Percentiles rank a stretch among this genome's conserved stretches.
Conservation (phyloP, 1,139 yeast genomes). For the Entelexis sorbosivorans region DNA sequence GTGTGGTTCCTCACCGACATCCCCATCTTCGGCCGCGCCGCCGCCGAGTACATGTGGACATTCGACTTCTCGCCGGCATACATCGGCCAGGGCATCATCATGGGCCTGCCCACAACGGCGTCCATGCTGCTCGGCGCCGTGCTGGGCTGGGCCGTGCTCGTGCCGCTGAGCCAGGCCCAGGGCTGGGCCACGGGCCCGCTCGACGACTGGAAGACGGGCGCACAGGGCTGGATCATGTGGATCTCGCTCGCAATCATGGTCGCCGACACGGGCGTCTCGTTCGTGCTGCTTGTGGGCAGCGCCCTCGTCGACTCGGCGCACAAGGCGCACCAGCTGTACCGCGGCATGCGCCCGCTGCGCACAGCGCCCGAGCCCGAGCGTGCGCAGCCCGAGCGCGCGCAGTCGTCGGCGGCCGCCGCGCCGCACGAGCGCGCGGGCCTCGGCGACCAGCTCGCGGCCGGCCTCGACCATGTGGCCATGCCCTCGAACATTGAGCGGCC, state of each 20-base stretch:
- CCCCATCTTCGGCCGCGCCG: conserved; percentile 60
- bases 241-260: conserved; percentile 87
- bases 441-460: background rate
- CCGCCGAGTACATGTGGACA: conserved; percentile 77
- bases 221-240: conserved; percentile 98
- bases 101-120: conserved; percentile 87
- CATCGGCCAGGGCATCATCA: conserved; percentile 92
- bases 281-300: conserved; percentile 42
- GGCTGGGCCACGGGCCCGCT: conserved; percentile 88
- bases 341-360: background rate
- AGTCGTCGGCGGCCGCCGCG: too few species aligned
- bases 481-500: conserved; percentile 13
- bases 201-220: conserved; percentile 86
- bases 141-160: conserved; percentile 82
- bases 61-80: conserved; percentile 96
- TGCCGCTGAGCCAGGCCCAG: conserved; percentile 57
- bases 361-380: background rate
- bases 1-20: conserved; percentile 41
- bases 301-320: background rate
- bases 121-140: conserved; percentile 86
- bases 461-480: background rate
- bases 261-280: conserved; percentile 77
- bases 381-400: too few species aligned
- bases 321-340: conserved; percentile 1
- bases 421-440: background rate